Base-by-base conservation (phyloP, 148 eudicot genomes). In the Chenopodium quinoa region DNA sequence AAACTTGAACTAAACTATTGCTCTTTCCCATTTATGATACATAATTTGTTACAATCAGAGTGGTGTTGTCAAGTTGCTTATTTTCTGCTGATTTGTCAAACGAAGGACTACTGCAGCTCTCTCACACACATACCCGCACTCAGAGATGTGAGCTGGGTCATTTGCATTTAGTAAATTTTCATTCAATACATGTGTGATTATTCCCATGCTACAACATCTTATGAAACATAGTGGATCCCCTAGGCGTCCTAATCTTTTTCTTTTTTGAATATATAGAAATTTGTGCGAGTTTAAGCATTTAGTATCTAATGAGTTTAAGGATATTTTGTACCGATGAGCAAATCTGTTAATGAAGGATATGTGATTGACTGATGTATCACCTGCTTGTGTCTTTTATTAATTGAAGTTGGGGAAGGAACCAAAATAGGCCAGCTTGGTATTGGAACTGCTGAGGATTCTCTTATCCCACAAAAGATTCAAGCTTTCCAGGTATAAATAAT, bases 351-450 rank as follows among this genome's bases (percentile, higher is more conserved):
- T 66, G 46, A 58, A 17, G 65, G 73, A 60, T 23, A n/a, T 71
- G 47, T 44, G 62, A 22, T 78, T 0, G 2, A 27, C 81, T 84
- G 13, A 76, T 63, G 17, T 73, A 20, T 68, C 31, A 29, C 48
- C 8, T 65, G 1, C 68, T 73, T 70, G 60, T 86, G 76, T 56
- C 81, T 69, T 76, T 76, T 2, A 77, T 77, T 73, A 13, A 31
- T 50, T 88, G 90, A 86, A 96, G 99, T 88, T 96, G 99, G 99
- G 99, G 99, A 52, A 88, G 99, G 67, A 96, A 96, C 89, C 99
- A 96, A 87, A 96, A 96, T 88, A n/a, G 99, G 99, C 67, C 99
- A 96, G 87, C 94, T 96, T 84, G 99, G 99, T 73, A 93, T 94
- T 85, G 97, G 97, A 71, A 91, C 94, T 67, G 90, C 90, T 13